These are phyloP conservation scores for Penicillium crystallinum DNA, from an alignment of 495 filamentous ascomycete genomes.

Conservation along the genomic window DNA sequence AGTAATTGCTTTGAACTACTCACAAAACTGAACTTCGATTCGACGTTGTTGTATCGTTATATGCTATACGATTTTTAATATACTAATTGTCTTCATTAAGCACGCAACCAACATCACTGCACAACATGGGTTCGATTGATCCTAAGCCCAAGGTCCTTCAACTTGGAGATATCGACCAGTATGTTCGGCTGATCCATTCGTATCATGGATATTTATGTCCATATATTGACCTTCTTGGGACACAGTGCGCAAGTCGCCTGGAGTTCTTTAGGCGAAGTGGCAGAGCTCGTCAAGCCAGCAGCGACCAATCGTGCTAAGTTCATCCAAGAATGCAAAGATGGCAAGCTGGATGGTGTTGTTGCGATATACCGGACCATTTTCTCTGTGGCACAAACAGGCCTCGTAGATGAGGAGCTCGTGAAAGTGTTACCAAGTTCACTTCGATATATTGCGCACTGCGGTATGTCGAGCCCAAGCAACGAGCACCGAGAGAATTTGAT, in stretches of 20 bases:
- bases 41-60: neutral
- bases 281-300: conserved; percentile 42
- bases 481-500: neutral
- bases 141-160: conserved; percentile 51
- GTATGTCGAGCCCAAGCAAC: conserved; percentile 19
- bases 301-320: conserved; percentile 62
- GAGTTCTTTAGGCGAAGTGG: conserved; percentile 45
- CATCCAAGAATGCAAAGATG: conserved; percentile 63
- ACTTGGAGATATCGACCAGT: conserved; percentile 46
- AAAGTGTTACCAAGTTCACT: conserved; percentile 49
- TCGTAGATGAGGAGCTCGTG: conserved; percentile 63
- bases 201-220: neutral
- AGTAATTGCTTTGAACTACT: neutral
- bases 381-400: conserved; percentile 62
- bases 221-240: neutral
- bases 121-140: conserved; percentile 15
- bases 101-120: neutral
- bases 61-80: neutral
- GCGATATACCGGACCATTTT: conserved; percentile 74
- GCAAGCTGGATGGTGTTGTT: conserved; percentile 60
- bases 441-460: conserved; percentile 53
- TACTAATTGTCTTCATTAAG: neutral
- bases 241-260: conserved; percentile 32
- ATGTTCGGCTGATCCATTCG: neutral
- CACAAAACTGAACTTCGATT: neutral